A percentile compares a stretch with the other conserved stretches of the same genome.
These are phyloP conservation scores for Amauroascus verrucosus DNA, from an alignment of 2,329 filamentous ascomycete genomes.

Conservation along the genomic window DNA sequence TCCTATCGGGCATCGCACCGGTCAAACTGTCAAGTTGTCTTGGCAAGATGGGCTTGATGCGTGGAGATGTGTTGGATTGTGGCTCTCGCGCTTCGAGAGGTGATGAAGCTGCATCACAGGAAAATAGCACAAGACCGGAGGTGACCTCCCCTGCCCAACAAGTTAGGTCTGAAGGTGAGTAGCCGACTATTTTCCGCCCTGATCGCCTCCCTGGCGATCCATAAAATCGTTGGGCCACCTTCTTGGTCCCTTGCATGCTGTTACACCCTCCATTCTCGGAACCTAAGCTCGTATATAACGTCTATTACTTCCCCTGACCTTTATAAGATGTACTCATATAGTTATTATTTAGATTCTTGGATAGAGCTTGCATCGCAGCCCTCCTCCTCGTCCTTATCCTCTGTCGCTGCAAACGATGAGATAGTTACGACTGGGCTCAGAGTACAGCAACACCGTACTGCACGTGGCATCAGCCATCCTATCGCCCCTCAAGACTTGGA, in stretches of 20 bases:
- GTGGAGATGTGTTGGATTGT: conserved; percentile 20
- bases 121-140: conserved; percentile 27
- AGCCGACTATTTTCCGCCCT: background rate
- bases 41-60: conserved; percentile 24
- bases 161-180: conserved; percentile 38
- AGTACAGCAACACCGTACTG: conserved; percentile 58
- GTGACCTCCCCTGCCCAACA: conserved; percentile 26
- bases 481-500: conserved; percentile 32
- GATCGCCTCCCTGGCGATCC: background rate
- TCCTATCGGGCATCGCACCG: background rate
- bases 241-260: background rate
- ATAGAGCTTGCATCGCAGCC: conserved; percentile 87
- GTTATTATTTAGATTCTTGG: conserved; percentile 70
- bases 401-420: conserved; percentile 59
- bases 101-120: conserved; percentile 24
- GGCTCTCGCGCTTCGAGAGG: conserved; percentile 29
- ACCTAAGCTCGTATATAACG: background rate
- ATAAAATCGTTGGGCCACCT: background rate
- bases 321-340: conserved; percentile 35
- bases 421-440: conserved; percentile 81
- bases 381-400: conserved; percentile 86
- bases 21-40: background rate
- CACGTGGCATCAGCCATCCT: conserved; percentile 31
- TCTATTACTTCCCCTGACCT: background rate
- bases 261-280: background rate